Conservation (phyloP, 768 basidiomycete species). For the Floccularia luteovirens region DNA sequence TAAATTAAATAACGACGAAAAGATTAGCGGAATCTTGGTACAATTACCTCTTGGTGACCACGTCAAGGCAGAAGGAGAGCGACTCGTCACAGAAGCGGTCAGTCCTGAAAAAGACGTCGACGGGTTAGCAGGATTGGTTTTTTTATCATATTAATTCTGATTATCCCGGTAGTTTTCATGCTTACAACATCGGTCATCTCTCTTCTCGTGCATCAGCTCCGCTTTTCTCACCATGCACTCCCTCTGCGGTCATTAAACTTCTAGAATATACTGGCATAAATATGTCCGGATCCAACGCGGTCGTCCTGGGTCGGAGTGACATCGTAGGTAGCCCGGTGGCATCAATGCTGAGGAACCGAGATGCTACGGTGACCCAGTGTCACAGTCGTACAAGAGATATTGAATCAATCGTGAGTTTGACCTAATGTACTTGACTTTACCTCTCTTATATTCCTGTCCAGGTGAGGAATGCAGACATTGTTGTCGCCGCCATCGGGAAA, state of each 20-base stretch:
- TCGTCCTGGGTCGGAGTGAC: conserved; percentile 94
- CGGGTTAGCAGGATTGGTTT: conserved; percentile 46
- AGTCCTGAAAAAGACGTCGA: conserved; percentile 95
- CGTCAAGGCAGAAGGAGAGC: conserved; percentile 75
- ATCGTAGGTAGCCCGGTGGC: conserved; percentile 96
- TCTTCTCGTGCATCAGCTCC: conserved; percentile 86
- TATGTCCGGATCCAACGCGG: conserved; percentile 73
- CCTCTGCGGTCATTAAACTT: conserved; percentile 85
- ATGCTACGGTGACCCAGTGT: conserved; percentile 97
- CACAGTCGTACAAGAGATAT: conserved; percentile 87
- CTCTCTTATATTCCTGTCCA: conserved; percentile 17
- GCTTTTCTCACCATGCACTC: conserved; percentile 92
- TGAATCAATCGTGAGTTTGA: conserved; percentile 56
- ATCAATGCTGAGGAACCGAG: conserved; percentile 79
- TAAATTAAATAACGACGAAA: conserved; percentile 75
- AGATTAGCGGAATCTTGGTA: conserved; percentile 85
- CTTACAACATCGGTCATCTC: conserved; percentile 95
- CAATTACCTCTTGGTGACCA: conserved; percentile 91
- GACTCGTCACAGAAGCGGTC: conserved; percentile 89
- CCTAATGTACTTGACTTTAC: not conserved
- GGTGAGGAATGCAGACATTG: conserved; percentile 83
- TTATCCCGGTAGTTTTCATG: conserved; percentile 69
- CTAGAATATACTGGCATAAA: conserved; percentile 80
- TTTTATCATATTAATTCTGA: not conserved
- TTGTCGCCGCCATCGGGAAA: conserved; percentile 96